Evolutionary conservation across 2,329 filamentous ascomycete genomes (phyloP), one percentile per base, ranked within the genome.

Genomic region (Onygena corvina): DNA sequence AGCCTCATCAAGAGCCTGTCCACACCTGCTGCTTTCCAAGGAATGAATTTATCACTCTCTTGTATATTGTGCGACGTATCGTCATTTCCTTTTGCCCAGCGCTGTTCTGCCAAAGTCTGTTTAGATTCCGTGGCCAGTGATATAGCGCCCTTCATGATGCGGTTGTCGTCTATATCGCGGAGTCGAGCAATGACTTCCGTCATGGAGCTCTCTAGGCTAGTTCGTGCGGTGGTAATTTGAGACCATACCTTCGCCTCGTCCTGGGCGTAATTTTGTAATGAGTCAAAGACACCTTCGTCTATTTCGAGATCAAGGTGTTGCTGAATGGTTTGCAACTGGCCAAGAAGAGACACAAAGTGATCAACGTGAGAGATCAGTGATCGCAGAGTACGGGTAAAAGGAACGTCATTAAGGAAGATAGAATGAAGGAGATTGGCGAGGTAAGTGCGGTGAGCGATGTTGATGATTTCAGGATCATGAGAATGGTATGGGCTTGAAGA

Each of bases 1-100:
- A 95, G 70, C 71, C 94, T 94, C 86, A 94, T 94, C 61, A 95
- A 66, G 61, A 95, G 67, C 51, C 85, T 74, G 68, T 94, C 87
- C 40, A 95, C 79, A 1, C 87, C 85, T 0, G 86, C 86, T 2
- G 86, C 77, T 52, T 83, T 80, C 53, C 79, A 75, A 1, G 86
- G 83, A 25, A 81, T 73, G 62, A 86, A 94, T 53, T 66, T 60
- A 21, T 61, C 61, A 8, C 59, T 60, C 12, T 60, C 56, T 30
- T 61, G 61, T n/a, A 54, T 56, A 11, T 53, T 36, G 44, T 59
- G 63, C 48, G 57, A 59, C 57, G 60, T 60, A 38, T 29, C 61
- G 50, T 16, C 58, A 58, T 18, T 54, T 11, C 42, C 57, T 7
- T 53, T 57, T 18, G 50, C 50, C 31, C 68, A 56, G 56, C 72